Base-by-base conservation (phyloP, 495 filamentous ascomycete genomes). In the Aspergillus campestris region DNA sequence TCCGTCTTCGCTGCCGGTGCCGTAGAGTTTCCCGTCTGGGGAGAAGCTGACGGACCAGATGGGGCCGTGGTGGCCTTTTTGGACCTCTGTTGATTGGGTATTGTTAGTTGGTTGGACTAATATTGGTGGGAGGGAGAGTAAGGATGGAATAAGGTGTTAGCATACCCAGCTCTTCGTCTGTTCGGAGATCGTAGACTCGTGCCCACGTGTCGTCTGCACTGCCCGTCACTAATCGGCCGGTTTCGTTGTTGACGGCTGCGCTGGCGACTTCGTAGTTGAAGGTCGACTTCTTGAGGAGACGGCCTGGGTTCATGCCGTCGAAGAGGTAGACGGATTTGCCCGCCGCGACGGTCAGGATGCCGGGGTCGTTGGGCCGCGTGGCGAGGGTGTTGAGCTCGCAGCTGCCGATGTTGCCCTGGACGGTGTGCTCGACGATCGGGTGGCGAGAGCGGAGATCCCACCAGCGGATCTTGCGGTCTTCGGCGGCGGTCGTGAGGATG, bases 31-130 rank as follows among this genome's bases (percentile, higher is more conserved):
- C 27, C 89, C 89, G 62, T 97, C 90, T 1, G 92, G 92, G 8
- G 87, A 91, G 67, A 97, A 97, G 43, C 81, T 82, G 42, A 94
- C 78, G 13, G 86, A 92, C 94, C 92, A 97, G 45, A 97, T 90
- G 8, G 90, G 90, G 9, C 94, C 92, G 59, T 98, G 92, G 58
- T 97, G 94, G 14, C 92, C 94, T 64, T 95, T 97, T 73, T 94
- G 89, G 13, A 92, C 81, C 55, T 98, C 90, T 75, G 42, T 38
- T 29, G 7, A 4, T 24, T 4, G 18, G 18, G 18, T 60, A 58
- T 29, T 31, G 45, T 72, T 58, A 69, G 58, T 37, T 31, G 18
- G 8, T 8, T 41, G 8, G 24, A 13, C 9, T 39, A 2, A 1
- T 35, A 11, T 12, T 37, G 9, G 0, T 39, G 34, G 2, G 13